Evolutionary conservation across 176 grass and related monocot species (phyloP), one percentile per base, ranked within the genome.

Genomic region (Oryza longistaminata): DNA sequence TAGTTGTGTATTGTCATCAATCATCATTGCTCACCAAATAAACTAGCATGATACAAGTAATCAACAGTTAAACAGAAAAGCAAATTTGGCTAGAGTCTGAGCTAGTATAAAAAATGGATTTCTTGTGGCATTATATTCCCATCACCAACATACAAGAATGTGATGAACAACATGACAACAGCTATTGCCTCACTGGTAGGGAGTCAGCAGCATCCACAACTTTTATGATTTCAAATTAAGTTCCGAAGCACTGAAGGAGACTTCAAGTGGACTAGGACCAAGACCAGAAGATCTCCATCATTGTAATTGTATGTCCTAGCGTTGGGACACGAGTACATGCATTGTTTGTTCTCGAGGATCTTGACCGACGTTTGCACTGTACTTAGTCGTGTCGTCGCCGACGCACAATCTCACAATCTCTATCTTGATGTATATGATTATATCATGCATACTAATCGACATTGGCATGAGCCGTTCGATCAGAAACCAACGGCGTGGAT

Each of bases 191-290:
- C 16, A 27, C 7, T 40, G 2, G 0, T 1, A 45, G 61, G 77
- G 77, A 75, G 43, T 55, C 67, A 15, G 42, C 44, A 16, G 17
- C 24, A 24, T 24, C 46, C 70, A 68, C 75, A 64, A 34, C 44
- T 37, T 35, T 52, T 43, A 22, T 79, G 71, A 67, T 55, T 2
- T 71, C 17, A 12, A 7, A 53, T 81, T 61, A 11, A 17, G 64
- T 19, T 33, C 0, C 40, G 55, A 42, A 68, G 13, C 27, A 3
- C 33, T 0, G 43, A n/a, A 14, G 85, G 43, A 31, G 85, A 75
- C 72, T 81, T 52, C 48, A 49, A 52, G 12, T 71, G 66, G 83
- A 85, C 74, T 71, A 71, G 11, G 81, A 75, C 71, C 69, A 34
- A 7, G 78, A 81, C 27, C 8, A 73, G 17, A 9, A 73, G 17